Conservation (phyloP, 192 early-diverging fungal genomes). For the Coemansia sp. region DNA sequence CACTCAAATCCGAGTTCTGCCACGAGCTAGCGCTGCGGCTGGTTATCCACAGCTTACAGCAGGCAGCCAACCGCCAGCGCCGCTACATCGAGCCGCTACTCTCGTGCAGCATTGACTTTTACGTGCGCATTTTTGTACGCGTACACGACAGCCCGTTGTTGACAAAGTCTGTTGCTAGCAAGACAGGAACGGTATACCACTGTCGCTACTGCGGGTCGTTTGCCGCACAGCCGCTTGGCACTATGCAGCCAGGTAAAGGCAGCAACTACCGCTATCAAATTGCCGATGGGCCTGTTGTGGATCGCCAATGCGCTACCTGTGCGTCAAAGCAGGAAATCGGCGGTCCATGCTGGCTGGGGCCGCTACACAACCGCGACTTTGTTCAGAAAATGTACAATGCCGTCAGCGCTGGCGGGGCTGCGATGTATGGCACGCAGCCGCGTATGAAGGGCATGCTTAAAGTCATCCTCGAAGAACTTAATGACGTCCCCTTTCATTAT, state of each 20-base stretch:
- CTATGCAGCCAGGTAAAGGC: slow-evolving; percentile 55
- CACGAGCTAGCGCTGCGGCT: slow-evolving; percentile 96
- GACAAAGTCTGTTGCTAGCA: slow-evolving; percentile 78
- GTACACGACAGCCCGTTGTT: slow-evolving; percentile 71
- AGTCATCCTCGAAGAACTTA: slow-evolving; percentile 74
- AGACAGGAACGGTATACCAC: slow-evolving; percentile 77
- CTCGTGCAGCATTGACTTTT: slow-evolving; percentile 96
- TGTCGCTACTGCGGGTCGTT: slow-evolving; percentile 83
- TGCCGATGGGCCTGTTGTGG: slow-evolving; percentile 61
- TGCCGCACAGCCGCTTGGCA: slow-evolving; percentile 73
- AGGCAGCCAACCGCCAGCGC: slow-evolving; percentile 79
- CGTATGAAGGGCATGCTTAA: slow-evolving; percentile 96
- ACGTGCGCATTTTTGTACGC: slow-evolving; percentile 93
- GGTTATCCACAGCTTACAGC: slow-evolving; percentile 78
- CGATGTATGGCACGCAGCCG: slow-evolving; percentile 73
- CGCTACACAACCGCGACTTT: slow-evolving; percentile 83
- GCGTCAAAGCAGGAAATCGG: slow-evolving; percentile 70
- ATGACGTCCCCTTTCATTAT: slow-evolving; percentile 81
- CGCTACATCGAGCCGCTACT: slow-evolving; percentile 85
- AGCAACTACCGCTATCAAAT: slow-evolving; percentile 63
- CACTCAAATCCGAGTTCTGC: slow-evolving; percentile 81
- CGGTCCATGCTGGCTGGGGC: slow-evolving; percentile 86
- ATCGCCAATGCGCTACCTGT: slow-evolving; percentile 72
- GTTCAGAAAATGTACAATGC: slow-evolving; percentile 74
- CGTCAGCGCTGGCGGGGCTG: slow-evolving; percentile 58